Conservation (phyloP, 257 asterid species). For the Nicotiana noctiflora region DNA sequence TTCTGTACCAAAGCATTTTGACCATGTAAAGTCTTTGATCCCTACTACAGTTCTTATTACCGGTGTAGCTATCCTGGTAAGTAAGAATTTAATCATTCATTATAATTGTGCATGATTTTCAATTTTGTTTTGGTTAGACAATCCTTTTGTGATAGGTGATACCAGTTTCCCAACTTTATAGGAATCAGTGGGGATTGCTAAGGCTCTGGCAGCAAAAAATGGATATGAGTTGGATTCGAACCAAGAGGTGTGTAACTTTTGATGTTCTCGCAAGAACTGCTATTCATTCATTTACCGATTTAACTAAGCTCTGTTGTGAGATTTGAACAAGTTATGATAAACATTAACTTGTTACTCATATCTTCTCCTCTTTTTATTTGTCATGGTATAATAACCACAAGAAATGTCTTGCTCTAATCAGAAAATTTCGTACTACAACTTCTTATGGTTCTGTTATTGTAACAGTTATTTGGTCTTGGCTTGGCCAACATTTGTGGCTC, state of each 20-base stretch:
- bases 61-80: conserved; percentile 98
- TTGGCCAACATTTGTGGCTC: conserved; percentile 94
- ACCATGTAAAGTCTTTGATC: conserved; percentile 55
- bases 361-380: neutral
- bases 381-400: neutral
- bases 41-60: conserved; percentile 94
- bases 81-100: conserved; percentile 18
- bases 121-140: neutral
- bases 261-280: neutral
- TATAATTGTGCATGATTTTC: conserved; percentile 4
- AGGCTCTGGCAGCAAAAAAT: conserved; percentile 96
- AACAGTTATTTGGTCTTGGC: conserved; percentile 97
- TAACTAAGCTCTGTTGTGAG: conserved; percentile 1
- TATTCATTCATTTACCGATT: neutral
- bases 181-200: conserved; percentile 99
- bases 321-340: neutral
- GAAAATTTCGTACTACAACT: neutral
- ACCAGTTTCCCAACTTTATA: conserved; percentile 13
- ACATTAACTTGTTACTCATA: neutral
- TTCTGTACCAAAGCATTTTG: conserved; percentile 81
- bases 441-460: conserved; percentile 3
- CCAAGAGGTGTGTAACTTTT: conserved; percentile 64
- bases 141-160: conserved; percentile 14
- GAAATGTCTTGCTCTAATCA: neutral
- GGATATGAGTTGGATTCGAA: conserved; percentile 95